Evolutionary conservation across 805 yeast species (phyloP).

Genomic region (Sungouiella thailandica): DNA sequence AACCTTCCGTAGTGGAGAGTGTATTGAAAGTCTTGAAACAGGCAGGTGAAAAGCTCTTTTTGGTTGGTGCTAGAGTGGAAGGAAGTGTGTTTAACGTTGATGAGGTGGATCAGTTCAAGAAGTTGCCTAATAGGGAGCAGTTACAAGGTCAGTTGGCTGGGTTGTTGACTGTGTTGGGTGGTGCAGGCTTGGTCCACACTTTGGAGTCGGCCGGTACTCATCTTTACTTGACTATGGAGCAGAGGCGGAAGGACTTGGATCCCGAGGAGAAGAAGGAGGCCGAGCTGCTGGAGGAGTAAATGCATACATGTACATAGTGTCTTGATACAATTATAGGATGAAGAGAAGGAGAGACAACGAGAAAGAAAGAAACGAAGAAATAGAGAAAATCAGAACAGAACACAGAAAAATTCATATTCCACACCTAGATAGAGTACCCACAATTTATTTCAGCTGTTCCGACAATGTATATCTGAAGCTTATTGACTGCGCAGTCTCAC

Average conservation of each 20-base stretch:
- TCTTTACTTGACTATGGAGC: constrained; percentile 71
- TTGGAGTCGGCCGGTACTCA: constrained; percentile 63
- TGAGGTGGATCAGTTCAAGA: constrained; percentile 60
- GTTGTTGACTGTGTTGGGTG: constrained; percentile 75
- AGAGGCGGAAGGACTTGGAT: constrained; percentile 46
- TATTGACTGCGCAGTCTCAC: too few relatives aligned
- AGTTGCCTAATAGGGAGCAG: constrained; percentile 64
- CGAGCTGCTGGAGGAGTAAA: constrained; percentile 11
- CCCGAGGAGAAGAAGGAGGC: constrained; percentile 14
- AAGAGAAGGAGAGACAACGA: not conserved
- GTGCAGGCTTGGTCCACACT: constrained; percentile 83
- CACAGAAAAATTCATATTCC: too few relatives aligned
- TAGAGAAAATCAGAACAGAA: too few relatives aligned
- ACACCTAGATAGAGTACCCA: too few relatives aligned
- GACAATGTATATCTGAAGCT: too few relatives aligned
- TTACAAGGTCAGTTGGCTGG: constrained; percentile 82
- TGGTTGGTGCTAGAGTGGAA: constrained; percentile 85
- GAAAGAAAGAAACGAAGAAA: not conserved
- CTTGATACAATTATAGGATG: too few relatives aligned
- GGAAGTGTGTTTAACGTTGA: constrained; percentile 46
- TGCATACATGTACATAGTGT: constrained; percentile 1
- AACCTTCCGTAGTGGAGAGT: constrained; percentile 63
- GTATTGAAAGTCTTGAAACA: constrained; percentile 57
- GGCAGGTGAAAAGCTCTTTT: constrained; percentile 67
- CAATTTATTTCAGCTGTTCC: too few relatives aligned